Evolutionary conservation across 2,329 filamentous ascomycete genomes (phyloP), one percentile per base, ranked within the genome.

Genomic region (Penicillium fuscoglaucum): DNA sequence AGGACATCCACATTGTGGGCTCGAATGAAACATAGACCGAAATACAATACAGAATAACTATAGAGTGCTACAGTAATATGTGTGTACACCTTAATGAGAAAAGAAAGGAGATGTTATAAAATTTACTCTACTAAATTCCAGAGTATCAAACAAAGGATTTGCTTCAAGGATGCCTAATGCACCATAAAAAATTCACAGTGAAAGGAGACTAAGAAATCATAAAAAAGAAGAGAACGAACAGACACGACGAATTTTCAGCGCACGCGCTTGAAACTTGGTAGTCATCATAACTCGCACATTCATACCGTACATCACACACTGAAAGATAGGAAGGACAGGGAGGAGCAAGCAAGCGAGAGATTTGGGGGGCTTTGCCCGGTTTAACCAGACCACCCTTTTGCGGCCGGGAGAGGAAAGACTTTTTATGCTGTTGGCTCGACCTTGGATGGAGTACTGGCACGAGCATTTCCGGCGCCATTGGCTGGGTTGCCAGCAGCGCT

Each of bases 381-480:
- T 54, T 26, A 24, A 43, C 39, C 35, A 47, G 35, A 46, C 17
- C 17, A 53, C 12, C 43, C 12, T 44, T 39, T 8, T 46, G 21
- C 47, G 43, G 48, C 29, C 26, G 37, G 26, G 43, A 51, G 46
- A 55, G n/a, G 28, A n/a, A 40, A 44, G 28, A 39, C 13, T 49
- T 40, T 59, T 64, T 69, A 74, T 29, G 67, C 66, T 7, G 68
- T 58, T 49, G 68, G 55, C 52, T 76, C 74, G 40, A 59, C 58
- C 61, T 75, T 75, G 3, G 72, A 62, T 35, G 70, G 71, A 6
- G 73, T 69, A 28, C 65, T 57, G 21, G 67, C 65, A 41, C 64
- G 64, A 43, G 69, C 69, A 55, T 66, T 64, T 49, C 62, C 65
- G 57, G 68, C 71, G 47, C 67, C 64, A 56, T 66, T 69, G 51